Conservation (phyloP, 306 rosid species). For the Quercus berberidifolia region DNA sequence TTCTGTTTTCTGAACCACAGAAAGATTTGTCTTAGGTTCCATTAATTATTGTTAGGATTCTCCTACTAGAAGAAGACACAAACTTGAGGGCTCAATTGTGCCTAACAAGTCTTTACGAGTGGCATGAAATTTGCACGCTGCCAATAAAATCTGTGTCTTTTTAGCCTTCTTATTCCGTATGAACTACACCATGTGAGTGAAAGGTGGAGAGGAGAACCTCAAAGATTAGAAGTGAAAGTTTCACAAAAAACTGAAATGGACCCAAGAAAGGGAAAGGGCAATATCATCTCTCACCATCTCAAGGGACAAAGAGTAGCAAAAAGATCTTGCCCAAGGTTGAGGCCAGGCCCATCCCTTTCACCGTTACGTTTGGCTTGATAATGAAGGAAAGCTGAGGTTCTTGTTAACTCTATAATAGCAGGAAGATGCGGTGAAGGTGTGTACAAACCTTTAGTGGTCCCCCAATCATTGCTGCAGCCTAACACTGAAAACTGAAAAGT, state of each 20-base stretch:
- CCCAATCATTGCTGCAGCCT: slow-evolving; percentile 23
- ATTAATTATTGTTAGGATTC: slow-evolving; percentile 6
- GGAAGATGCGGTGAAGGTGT: slow-evolving; percentile 15
- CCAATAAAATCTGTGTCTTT: slow-evolving; percentile 26
- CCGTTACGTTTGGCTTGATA: slow-evolving; percentile 36
- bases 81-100: slow-evolving; percentile 23
- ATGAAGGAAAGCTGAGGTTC: slow-evolving; percentile 34
- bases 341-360: slow-evolving; percentile 43
- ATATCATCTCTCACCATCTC: slow-evolving; percentile 47
- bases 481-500: slow-evolving; percentile 6
- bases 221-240: slow-evolving; percentile 12
- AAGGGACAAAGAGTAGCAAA: slow-evolving; percentile 63
- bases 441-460: slow-evolving; percentile 48
- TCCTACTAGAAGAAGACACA: slow-evolving; percentile 10
- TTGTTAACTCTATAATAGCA: slow-evolving; percentile 25
- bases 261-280: slow-evolving; percentile 53
- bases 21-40: neutral
- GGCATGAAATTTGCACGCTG: neutral
- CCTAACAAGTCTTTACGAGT: neutral
- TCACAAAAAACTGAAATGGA: slow-evolving; percentile 30
- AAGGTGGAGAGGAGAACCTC: slow-evolving; percentile 18
- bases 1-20: neutral
- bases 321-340: slow-evolving; percentile 50
- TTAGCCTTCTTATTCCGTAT: neutral
- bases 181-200: slow-evolving; percentile 34